Base-by-base conservation (phyloP, 495 filamentous ascomycete genomes). In the Tetracladium setigerum region DNA sequence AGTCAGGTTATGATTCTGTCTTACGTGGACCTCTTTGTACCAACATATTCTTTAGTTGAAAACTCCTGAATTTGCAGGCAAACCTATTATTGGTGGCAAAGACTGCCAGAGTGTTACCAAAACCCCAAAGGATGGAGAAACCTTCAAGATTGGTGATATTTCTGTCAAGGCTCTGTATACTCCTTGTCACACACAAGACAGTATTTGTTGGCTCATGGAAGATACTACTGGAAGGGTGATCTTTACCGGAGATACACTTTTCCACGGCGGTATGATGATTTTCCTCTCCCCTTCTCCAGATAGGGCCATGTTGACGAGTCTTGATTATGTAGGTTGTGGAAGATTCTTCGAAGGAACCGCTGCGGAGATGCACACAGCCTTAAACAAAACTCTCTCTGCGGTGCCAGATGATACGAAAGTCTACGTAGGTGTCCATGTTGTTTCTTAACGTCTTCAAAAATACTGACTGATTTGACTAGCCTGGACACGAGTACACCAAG, bases 401-500 rank as follows among this genome's bases (percentile, higher is more conserved):
- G 62, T 98, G 34, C 91, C 91, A 2, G 84, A 96, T 58, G 89
- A 97, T 60, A 97, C 94, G 36, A 87, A 81, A 51, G 89, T 98
- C 51, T 98, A 87, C 59, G 87, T 91, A 69, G 56, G 84, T 69
- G 52, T 32, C 22, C 31, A 8, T 2, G n/a, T 14, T 5, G n/a
- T n/a, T n/a, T n/a, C n/a, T n/a, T n/a, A n/a, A n/a, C n/a, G n/a
- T 17, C 41, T 32, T 46, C 22, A 30, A 30, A 18, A 12, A 9
- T 1, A 19, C 7, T 22, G 18, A 38, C 56, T 52, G 18, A 36
- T 38, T 30, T 46, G 37, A 40, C 44, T 41, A 94, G 86, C 87
- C 88, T 15, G 89, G 88, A n/a, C 89, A 96, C 57, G 90, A 95
- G 63, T 97, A 98, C 66, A 98, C 94, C 34, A 95, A 92, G 61